Conservation (phyloP, 2,329 filamentous ascomycete species). For the Penicillium sp. region DNA sequence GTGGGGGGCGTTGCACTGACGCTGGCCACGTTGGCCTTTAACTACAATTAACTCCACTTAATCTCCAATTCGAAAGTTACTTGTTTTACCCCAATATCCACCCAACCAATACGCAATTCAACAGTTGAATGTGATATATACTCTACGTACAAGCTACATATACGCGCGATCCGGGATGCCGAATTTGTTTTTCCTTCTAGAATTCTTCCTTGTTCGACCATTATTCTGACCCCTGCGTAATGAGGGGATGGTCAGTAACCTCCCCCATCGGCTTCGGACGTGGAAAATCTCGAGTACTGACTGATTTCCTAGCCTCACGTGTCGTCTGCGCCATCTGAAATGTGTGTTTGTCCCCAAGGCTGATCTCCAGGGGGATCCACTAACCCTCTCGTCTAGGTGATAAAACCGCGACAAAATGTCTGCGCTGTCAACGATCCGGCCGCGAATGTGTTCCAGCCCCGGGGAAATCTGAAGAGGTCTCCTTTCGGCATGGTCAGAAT, state of each 20-base stretch:
- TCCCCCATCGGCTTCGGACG: not conserved
- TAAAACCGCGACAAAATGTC: slow-evolving; percentile 35
- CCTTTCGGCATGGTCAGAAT: slow-evolving; percentile 40
- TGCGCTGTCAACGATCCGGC: slow-evolving; percentile 38
- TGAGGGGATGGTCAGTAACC: slow-evolving; percentile 40
- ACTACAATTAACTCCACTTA: not conserved
- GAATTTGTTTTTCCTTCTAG: slow-evolving; percentile 22
- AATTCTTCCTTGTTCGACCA: slow-evolving; percentile 23
- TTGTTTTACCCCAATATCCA: not conserved
- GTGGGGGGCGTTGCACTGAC: slow-evolving; percentile 18
- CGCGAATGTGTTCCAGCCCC: slow-evolving; percentile 37
- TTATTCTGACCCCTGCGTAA: slow-evolving; percentile 29
- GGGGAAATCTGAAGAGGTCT: slow-evolving; percentile 35
- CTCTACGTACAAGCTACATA: not conserved
- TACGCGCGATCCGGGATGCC: slow-evolving; percentile 4
- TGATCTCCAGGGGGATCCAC: not conserved
- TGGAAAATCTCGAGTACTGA: not conserved
- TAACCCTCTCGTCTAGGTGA: slow-evolving; percentile 28
- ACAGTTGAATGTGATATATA: not conserved
- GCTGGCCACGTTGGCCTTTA: slow-evolving; percentile 10
- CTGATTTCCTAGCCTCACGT: slow-evolving; percentile 31
- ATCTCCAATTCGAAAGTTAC: not conserved
- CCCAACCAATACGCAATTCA: slow-evolving; percentile 8
- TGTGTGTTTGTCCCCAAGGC: slow-evolving; percentile 21
- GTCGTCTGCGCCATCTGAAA: slow-evolving; percentile 42